Conservation (phyloP, 169 alveolate genomes). For the Plasmodium chabaudi region DNA sequence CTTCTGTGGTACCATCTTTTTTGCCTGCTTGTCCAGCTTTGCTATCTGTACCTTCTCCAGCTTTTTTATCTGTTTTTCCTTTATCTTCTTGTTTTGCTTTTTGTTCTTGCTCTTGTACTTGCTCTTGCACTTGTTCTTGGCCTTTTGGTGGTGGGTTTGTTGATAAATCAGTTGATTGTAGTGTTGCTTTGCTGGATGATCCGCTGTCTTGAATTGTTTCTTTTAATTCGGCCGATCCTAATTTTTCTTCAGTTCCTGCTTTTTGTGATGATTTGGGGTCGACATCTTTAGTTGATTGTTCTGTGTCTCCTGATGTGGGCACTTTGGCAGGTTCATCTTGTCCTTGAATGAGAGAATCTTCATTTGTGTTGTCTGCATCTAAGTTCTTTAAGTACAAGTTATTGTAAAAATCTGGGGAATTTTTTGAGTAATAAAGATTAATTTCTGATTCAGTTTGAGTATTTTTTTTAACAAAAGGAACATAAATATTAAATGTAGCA, state of each 20-base stretch:
- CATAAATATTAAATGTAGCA: slow-evolving; percentile 12
- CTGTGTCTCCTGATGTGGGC: neutral
- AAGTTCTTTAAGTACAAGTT: slow-evolving; percentile 12
- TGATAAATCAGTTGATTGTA: too few species aligned
- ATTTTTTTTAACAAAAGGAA: neutral
- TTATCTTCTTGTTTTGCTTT: too few species aligned
- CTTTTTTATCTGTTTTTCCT: too few species aligned
- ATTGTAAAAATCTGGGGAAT: slow-evolving; percentile 38
- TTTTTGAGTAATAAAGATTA: slow-evolving; percentile 8
- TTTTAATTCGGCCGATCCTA: neutral
- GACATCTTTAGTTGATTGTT: neutral
- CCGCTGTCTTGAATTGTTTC: neutral
- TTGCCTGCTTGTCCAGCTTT: too few species aligned
- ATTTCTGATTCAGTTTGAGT: neutral
- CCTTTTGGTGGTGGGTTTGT: neutral
- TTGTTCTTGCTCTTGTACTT: neutral
- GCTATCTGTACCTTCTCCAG: too few species aligned
- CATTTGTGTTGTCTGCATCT: neutral
- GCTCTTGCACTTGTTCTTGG: neutral
- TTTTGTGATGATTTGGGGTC: neutral
- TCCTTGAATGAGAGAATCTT: neutral
- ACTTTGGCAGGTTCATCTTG: neutral
- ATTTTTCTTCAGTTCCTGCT: neutral
- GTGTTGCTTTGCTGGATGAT: neutral
- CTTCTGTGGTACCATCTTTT: too few species aligned